Evolutionary conservation across 495 filamentous ascomycete genomes (phyloP), one percentile per base, ranked within the genome.

Genomic region (Acidiella bohemica): DNA sequence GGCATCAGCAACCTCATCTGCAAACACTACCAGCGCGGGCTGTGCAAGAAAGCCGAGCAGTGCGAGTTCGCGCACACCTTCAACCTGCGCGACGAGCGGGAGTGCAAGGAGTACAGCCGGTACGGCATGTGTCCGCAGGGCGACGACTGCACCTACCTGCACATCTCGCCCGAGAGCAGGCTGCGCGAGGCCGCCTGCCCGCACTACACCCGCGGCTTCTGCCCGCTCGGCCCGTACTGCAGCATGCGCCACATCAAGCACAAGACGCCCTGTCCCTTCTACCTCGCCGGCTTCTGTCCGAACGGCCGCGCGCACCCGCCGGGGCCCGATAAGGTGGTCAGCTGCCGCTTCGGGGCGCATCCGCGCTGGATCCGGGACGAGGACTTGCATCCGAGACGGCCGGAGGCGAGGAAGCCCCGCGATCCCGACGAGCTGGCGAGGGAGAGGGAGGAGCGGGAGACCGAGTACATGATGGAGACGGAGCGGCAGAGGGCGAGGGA

Each of bases 31-130:
- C 76, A 96, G 48, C 81, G 92, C 50, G 86, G 84, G 0, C 77
- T 97, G 18, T 97, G 90, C 70, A 97, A 96, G 59, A 96, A 96
- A 60, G 92, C 88, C 25, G 73, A 90, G 45, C 72, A 73, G 41
- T 97, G 90, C 72, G 90, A 95, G 64, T 97, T 93, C 56, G 67
- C 94, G 42, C 90, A 97, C 65, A 88, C 94, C 65, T 97, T 92
- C 70, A 95, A 97, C 68, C 73, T 97, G 50, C 79, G 90, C 34
- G 83, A 86, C 62, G 92, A 93, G 88, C 84, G 87, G 32, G 90
- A 95, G 63, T 97, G 90, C 66, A 90, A 85, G 55, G 57, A 59
- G 50, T 64, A 50, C 42, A 74, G 81, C 12, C 77, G 84, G 44
- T 82, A 85, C 55, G 84, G 81, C 41, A 93, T 88, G 62, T 97